Evolutionary conservation across 805 yeast genomes (phyloP).

Genomic region (Scheffersomyces coipomensis): DNA sequence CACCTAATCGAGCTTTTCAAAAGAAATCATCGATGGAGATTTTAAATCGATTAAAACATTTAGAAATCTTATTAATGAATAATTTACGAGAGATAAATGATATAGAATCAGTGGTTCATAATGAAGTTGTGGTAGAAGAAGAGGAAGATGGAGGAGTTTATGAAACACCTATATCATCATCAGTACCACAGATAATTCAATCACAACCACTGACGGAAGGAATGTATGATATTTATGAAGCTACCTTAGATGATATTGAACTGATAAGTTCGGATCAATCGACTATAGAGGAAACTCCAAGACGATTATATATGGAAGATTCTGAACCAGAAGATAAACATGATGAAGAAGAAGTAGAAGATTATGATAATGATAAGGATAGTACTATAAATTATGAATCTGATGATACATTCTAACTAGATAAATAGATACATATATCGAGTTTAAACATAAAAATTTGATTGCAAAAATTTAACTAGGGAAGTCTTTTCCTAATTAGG

Average conservation of each 20-base stretch:
- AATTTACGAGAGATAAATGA: neutral
- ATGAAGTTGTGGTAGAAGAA: neutral
- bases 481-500: neutral
- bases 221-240: constrained; percentile 19
- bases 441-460: no score
- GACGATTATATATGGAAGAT: neutral
- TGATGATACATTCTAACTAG: constrained; percentile 7
- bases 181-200: no score
- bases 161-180: neutral
- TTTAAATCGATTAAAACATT: neutral
- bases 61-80: constrained; percentile 1
- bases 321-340: constrained; percentile 2
- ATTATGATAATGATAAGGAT: neutral
- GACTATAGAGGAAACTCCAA: neutral
- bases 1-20: neutral
- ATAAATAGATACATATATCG: no score
- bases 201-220: neutral
- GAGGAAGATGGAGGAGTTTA: neutral
- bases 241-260: constrained; percentile 18
- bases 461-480: no score
- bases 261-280: constrained; percentile 17
- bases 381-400: constrained; percentile 6
- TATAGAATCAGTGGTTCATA: neutral
- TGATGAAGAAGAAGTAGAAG: constrained; percentile 5
- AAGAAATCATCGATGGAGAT: constrained; percentile 1